Evolutionary conservation across 1,284 basidiomycete genomes (phyloP), one percentile per base, ranked within the genome.

Genomic region (Lentinula novae-zelandiae): DNA sequence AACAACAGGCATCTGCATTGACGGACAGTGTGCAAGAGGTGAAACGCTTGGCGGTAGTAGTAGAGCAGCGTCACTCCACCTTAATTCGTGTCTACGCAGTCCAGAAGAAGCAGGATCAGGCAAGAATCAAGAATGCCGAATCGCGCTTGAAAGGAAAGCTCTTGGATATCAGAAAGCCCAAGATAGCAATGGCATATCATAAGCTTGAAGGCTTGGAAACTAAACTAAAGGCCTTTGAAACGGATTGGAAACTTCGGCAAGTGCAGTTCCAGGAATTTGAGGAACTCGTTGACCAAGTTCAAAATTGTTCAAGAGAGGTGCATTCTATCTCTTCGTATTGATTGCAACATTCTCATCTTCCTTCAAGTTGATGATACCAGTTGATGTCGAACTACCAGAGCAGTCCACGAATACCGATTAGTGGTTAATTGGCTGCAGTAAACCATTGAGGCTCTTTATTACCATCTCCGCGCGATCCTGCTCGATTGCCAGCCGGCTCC

Each of bases 401-500:
- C 12, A 53, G 33, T 20, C 8, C 36, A 36, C 50, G 27, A 15
- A 31, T 51, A 17, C 31, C 12, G 36, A 38, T 22, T 53, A 33
- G 5, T 12, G 12, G 39, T 13, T n/a, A n/a, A 22, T 4, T 33
- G 15, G 36, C 6, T 49, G 10, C 17, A 22, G 5, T 15, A 49
- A 10, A 42, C 49, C 20, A 20, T 51, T 39, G 7, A 54, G 10
- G 22, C 66, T 17, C 34, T 38, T 57, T 5, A 67, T 58, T 5
- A 67, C 46, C 54, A 61, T 61, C 34, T 67, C 66, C 31, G 67
- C 67, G 46, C 67, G 66, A 5, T 66, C 67, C 66, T 67, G 36
- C 53, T 67, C 6, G 62, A 63, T 56, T 68, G 67, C 67, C 67
- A 68, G 9, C 67, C 67, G 9, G 67, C 67, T 40, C 67, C 67